Base-by-base conservation (phyloP, 75 land plant species). In the Selaginella tamariscina region DNA sequence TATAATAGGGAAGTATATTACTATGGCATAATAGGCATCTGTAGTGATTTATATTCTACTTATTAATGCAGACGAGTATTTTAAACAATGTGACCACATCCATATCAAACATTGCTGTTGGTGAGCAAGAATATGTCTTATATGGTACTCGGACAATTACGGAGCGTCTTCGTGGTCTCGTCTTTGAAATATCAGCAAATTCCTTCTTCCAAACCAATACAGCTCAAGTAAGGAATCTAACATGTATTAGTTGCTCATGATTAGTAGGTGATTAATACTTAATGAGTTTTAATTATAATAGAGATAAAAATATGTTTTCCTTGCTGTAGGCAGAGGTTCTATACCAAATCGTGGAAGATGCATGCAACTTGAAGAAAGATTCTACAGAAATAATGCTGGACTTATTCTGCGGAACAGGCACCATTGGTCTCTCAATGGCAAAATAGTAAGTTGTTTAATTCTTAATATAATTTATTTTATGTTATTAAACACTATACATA, bases 151-250 rank as follows among this genome's bases (percentile, higher is more conserved):
- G 81, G 28, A 82, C 75, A 28, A 92, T 92, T 56, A 83, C 86
- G 23, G 97, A 92, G 64, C 75, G 31, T n/a, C 72, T 89, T 49
- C 74, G 90, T 68, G 87, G 88, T 29, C 84, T 89, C 24, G 74
- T 75, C 0, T 92, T 92, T 65, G 86, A 89, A 72, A 89, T 92
- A 65, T 92, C 97, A 44, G 97, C 97, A 9, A 92, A 92, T 70
- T 92, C 97, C 57, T 92, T 92, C 75, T 92, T 92, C 71, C 95
- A 89, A 77, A 92, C 97, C 32, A 92, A 92, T 70, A 80, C 95
- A 49, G 65, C 73, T 2, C 97, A 89, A 94, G 97, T 86, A 75
- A 26, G n/a, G n/a, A 13, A 21, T 11, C 5, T 30, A 29, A 30
- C 31, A 23, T 74, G 49, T 5, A 5, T 39, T 39, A 5, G 49